Percentiles rank a stretch among this genome's conserved stretches.
Conservation (phyloP, 306 rosid genomes). For the Rosa multiflora region DNA sequence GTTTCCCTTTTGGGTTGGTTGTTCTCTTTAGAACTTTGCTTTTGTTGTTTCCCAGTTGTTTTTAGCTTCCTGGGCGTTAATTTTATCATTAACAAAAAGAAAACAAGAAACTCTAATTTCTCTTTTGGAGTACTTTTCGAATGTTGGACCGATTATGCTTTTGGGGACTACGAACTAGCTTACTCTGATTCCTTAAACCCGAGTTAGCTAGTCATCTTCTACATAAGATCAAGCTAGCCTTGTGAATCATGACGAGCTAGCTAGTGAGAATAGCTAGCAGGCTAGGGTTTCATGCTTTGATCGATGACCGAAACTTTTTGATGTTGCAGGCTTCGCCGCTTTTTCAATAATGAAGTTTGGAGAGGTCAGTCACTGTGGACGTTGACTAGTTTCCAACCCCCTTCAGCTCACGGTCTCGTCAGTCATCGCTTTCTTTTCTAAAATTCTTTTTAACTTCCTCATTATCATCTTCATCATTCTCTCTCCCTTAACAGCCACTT, state of each 20-base stretch:
- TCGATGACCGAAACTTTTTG: constrained; percentile 42
- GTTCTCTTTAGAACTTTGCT: not conserved
- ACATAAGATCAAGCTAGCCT: constrained; percentile 22
- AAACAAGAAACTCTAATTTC: not conserved
- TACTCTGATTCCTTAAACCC: constrained; percentile 26
- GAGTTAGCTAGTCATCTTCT: constrained; percentile 10
- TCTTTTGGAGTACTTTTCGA: not conserved
- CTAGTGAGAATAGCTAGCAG: not conserved
- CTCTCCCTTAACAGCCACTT: not conserved
- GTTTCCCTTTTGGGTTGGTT: not conserved
- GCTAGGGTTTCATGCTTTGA: constrained; percentile 48
- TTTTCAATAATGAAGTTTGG: constrained; percentile 34
- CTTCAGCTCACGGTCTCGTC: constrained; percentile 33
- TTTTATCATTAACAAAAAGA: not conserved
- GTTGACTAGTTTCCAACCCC: constrained; percentile 51
- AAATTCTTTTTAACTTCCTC: constrained; percentile 11
- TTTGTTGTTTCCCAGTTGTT: not conserved
- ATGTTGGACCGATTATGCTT: not conserved
- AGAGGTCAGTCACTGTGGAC: constrained; percentile 43
- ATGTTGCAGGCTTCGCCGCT: constrained; percentile 25
- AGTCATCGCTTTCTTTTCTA: constrained; percentile 32
- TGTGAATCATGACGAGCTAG: constrained; percentile 10
- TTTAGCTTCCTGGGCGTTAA: not conserved
- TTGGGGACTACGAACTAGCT: not conserved
- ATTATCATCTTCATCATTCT: constrained; percentile 24